These are phyloP conservation scores for Parathielavia appendiculata DNA, from an alignment of 495 filamentous ascomycete genomes.

Conservation along the genomic window DNA sequence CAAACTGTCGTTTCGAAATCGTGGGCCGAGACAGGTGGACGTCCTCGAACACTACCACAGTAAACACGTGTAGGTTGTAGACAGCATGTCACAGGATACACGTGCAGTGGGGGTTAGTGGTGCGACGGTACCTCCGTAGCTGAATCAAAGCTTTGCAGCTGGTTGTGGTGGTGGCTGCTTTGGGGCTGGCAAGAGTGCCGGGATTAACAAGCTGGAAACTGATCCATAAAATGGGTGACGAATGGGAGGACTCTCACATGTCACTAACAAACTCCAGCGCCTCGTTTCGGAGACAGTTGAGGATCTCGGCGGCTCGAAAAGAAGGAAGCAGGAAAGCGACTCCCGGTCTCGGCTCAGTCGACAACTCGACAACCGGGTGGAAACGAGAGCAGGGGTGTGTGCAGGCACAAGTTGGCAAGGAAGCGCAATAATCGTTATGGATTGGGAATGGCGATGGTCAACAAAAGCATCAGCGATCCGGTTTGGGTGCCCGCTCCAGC, in stretches of 20 bases:
- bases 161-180: not conserved
- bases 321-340: not conserved
- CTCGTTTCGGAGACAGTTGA: no score
- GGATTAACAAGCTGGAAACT: not conserved
- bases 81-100: no score
- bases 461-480: not conserved
- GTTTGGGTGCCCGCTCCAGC: not conserved
- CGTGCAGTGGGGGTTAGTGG: no score
- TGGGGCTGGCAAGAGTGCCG: not conserved
- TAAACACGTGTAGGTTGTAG: no score
- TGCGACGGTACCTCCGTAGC: no score
- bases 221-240: no score
- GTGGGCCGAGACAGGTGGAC: no score
- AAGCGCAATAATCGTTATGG: no score
- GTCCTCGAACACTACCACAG: no score
- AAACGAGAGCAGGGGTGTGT: not conserved
- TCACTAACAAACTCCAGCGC: no score
- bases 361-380: not conserved
- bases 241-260: no score
- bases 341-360: not conserved
- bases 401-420: constrained; percentile 3
- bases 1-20: not conserved
- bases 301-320: not conserved
- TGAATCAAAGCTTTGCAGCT: no score
- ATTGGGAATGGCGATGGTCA: not conserved